Conservation (phyloP, 164 flowering plant genomes). For the Brasenia schreberi region DNA sequence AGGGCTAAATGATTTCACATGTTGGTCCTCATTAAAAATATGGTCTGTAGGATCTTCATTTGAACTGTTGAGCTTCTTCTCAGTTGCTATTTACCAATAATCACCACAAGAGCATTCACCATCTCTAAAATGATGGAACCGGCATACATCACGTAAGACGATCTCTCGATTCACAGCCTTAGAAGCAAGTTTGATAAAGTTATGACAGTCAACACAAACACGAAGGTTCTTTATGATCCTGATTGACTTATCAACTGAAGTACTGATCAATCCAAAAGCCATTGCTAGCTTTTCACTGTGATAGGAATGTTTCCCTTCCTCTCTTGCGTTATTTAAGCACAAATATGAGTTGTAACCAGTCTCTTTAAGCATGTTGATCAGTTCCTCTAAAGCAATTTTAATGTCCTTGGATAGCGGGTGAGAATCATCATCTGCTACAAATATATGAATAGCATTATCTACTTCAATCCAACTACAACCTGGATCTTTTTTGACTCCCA, state of each 20-base stretch:
- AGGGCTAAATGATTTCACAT: too few species aligned
- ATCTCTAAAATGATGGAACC: constrained; percentile 9
- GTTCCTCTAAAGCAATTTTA: constrained; percentile 3
- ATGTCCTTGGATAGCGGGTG: constrained; percentile 6
- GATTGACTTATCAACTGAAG: constrained; percentile 3
- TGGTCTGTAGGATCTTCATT: too few species aligned
- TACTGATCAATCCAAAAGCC: constrained; percentile 9
- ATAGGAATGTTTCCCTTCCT: constrained; percentile 4
- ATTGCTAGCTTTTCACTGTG: constrained; percentile 9
- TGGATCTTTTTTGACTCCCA: constrained; percentile 9
- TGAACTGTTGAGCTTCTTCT: too few species aligned
- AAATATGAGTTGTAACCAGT: constrained; percentile 2
- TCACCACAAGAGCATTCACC: constrained; percentile 10
- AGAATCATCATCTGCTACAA: constrained; percentile 6
- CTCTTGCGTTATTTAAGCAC: constrained; percentile 5
- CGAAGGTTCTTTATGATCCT: constrained; percentile 10
- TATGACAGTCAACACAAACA: constrained; percentile 7
- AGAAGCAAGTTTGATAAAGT: constrained; percentile 4
- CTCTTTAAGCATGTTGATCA: constrained; percentile 2
- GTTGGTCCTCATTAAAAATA: too few species aligned
- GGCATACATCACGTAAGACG: constrained; percentile 4
- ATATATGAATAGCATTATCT: constrained; percentile 3
- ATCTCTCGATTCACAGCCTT: constrained; percentile 2
- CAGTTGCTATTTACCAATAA: constrained; percentile 3
- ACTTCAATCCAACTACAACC: constrained; percentile 13